Evolutionary conservation across 345 rosid genomes (phyloP), one percentile per base, ranked within the genome.

Genomic region (Boechera stricta): DNA sequence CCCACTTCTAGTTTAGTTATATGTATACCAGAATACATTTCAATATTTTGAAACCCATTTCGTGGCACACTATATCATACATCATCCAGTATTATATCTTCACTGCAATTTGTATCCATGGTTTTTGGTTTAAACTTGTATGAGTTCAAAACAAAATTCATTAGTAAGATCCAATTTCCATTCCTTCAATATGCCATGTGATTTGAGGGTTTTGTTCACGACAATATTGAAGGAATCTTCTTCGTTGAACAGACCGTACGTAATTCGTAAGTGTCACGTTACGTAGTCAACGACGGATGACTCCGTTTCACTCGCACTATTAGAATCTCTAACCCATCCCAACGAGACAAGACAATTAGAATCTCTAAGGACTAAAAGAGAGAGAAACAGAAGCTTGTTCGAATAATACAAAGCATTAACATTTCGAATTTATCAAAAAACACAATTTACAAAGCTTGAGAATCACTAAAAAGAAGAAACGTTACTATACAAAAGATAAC

Each of bases 391-490:
- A 26, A 62, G 56, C 52, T 62, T 72, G 52, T 72, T 28, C 32
- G 41, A 51, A 61, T 28, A n/a, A 28, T 35, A 51, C 62, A 63
- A 56, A 41, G 13, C 69, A 73, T 53, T 53, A 57, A 29, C 36
- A 51, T 49, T 36, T 63, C n/a, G 7, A 54, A 24, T 29, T 21
- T 5, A 21, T 24, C 39, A 55, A 65, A 21, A 32, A 42, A 3
- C 21, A 55, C 48, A 65, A n/a, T 66, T 57, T 64, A 64, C 71
- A 54, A 42, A 32, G 47, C 15, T 33, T 31, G 28, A 21, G 57
- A 55, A 74, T 10, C 60, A 47, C 51, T 16, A 45, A n/a, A 47
- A 28, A 16, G 54, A 41, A 38, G 45, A 69, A 61, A 52, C 31
- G 44, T 31, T 60, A 44, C 38, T 41, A 32, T 42, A 63, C 52